phyloP scores from a whole-genome alignment of 2,329 filamentous ascomycete genomes.

The Colletotrichum sp. region DNA sequence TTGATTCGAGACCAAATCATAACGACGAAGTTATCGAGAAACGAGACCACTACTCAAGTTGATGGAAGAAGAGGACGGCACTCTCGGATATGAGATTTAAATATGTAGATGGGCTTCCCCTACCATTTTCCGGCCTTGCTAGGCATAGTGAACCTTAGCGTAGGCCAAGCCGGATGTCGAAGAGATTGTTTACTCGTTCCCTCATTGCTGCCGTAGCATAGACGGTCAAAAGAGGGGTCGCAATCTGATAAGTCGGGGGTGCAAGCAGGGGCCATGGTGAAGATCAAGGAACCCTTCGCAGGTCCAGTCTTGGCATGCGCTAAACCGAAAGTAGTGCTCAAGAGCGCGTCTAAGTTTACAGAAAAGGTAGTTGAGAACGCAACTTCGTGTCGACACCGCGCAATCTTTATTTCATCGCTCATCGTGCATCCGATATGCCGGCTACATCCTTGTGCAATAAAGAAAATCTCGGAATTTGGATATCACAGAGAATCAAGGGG shows the following conservation, averaged over 20 bases:
- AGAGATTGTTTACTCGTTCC: neutral
- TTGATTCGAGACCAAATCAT: neutral
- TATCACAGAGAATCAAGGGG: neutral
- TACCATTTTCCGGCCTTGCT: neutral
- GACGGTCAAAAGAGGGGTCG: neutral
- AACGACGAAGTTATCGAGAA: neutral
- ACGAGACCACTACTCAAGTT: fast-evolving
- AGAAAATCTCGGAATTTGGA: neutral
- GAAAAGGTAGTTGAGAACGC: neutral
- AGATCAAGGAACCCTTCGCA: neutral
- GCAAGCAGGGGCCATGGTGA: neutral
- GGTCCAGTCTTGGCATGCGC: neutral
- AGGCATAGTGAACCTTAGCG: fast-evolving
- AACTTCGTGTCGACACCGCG: neutral
- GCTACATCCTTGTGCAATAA: neutral
- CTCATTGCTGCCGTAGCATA: neutral
- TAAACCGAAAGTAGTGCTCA: neutral
- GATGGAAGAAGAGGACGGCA: neutral
- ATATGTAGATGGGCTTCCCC: neutral
- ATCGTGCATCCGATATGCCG: neutral
- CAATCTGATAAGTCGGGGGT: neutral
- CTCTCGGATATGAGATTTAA: neutral
- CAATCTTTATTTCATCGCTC: neutral
- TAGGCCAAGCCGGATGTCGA: neutral
- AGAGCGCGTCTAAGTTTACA: neutral